These are phyloP conservation scores for Yamadazyma atmosphaerica DNA, from an alignment of 1,139 yeast genomes.

Conservation along the genomic window DNA sequence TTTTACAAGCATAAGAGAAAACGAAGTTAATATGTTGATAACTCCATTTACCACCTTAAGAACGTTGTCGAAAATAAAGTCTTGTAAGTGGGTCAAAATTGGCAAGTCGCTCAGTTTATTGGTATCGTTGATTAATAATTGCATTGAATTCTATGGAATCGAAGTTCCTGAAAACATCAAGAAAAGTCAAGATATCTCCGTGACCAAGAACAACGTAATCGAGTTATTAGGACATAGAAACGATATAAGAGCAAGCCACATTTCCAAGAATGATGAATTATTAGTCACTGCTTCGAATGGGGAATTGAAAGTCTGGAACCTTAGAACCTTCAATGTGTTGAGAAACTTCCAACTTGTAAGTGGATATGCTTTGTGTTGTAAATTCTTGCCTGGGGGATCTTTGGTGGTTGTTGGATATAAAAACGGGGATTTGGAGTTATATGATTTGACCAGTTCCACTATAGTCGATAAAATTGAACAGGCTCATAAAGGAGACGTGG, in stretches of 20 bases:
- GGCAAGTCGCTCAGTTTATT: slow-evolving; percentile 53
- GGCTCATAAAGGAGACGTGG: slow-evolving; percentile 52
- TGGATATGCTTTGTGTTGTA: slow-evolving; percentile 82
- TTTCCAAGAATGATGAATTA: slow-evolving; percentile 82
- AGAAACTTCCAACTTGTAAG: slow-evolving; percentile 73
- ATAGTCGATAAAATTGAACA: slow-evolving; percentile 66
- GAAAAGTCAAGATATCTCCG: slow-evolving; percentile 44
- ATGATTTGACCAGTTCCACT: slow-evolving; percentile 84
- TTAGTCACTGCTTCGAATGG: slow-evolving; percentile 93
- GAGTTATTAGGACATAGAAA: slow-evolving; percentile 86
- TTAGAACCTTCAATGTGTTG: slow-evolving; percentile 69
- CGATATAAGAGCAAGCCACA: slow-evolving; percentile 81
- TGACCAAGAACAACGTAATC: slow-evolving; percentile 50
- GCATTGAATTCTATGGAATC: slow-evolving; percentile 67
- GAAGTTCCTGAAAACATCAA: slow-evolving; percentile 46
- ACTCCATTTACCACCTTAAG: slow-evolving; percentile 66
- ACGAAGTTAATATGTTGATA: slow-evolving; percentile 58
- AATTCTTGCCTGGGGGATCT: slow-evolving; percentile 89
- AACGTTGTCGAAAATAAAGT: slow-evolving; percentile 55
- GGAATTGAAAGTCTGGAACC: slow-evolving; percentile 83
- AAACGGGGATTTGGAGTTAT: slow-evolving; percentile 79
- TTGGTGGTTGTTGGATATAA: slow-evolving; percentile 89
- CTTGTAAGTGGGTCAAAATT: slow-evolving; percentile 53
- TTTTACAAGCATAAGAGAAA: slow-evolving; percentile 48
- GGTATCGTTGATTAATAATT: slow-evolving; percentile 67